Percentiles rank a stretch among this genome's conserved stretches.
Evolutionary conservation across 2,329 filamentous ascomycete species (phyloP).

Genomic region (Chrysosporium keratinophilum): DNA sequence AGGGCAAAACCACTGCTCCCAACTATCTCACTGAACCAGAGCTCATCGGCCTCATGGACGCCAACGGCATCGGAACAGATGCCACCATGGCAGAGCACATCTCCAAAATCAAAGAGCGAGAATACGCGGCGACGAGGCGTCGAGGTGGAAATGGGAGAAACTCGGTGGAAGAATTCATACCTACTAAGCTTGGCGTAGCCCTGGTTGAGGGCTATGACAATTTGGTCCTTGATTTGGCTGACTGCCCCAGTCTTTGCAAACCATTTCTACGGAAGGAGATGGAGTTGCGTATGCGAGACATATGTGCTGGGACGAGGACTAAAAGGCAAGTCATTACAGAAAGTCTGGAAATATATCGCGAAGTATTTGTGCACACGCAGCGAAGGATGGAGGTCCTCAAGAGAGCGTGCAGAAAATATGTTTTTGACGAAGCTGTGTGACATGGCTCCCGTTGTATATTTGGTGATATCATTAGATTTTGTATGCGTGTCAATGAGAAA

Average conservation of each 20-base stretch:
- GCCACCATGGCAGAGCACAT: constrained; percentile 99
- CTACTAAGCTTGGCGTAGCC: constrained; percentile 80
- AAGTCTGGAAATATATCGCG: constrained; percentile 75
- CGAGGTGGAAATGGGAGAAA: constrained; percentile 39
- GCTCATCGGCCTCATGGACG: constrained; percentile 92
- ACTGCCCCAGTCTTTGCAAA: constrained; percentile 65
- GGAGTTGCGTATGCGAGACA: constrained; percentile 93
- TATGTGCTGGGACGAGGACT: constrained; percentile 76
- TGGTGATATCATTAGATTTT: background rate
- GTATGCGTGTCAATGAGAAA: no score
- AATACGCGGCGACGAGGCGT: constrained; percentile 65
- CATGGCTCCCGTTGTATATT: background rate
- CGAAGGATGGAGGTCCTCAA: constrained; percentile 59
- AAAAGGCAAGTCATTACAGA: constrained; percentile 66
- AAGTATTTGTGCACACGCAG: constrained; percentile 72
- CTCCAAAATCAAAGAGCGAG: constrained; percentile 79
- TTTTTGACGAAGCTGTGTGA: constrained; percentile 27
- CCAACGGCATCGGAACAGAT: constrained; percentile 95
- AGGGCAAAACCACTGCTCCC: constrained; percentile 81
- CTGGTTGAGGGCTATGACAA: constrained; percentile 90
- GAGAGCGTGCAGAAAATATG: constrained; percentile 48
- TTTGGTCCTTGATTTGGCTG: constrained; percentile 70
- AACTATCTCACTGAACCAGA: constrained; percentile 89
- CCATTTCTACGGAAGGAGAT: constrained; percentile 96
- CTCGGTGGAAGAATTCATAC: constrained; percentile 73